These are phyloP conservation scores for Trichoderma gracile DNA, from an alignment of 2,329 filamentous ascomycete species.

Conservation along the genomic window DNA sequence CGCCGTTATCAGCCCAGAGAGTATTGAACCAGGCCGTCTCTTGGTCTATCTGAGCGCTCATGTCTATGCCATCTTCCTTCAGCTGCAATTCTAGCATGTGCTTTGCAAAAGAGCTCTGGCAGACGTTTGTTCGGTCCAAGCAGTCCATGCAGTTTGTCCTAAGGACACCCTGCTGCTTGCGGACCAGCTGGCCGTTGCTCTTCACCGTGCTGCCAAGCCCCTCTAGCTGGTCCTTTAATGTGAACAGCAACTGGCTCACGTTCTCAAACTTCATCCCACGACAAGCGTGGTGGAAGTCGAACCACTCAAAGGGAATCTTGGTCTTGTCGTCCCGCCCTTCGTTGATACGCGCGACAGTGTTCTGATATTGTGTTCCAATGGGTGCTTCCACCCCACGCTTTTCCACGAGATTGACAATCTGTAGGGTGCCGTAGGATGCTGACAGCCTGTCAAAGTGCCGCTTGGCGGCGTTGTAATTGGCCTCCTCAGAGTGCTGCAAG, in stretches of 20 bases:
- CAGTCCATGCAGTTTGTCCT: constrained; percentile 99
- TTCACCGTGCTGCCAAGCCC: constrained; percentile 70
- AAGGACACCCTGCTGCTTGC: constrained; percentile 71
- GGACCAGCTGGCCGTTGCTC: constrained; percentile 44
- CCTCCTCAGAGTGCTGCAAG: constrained; percentile 75
- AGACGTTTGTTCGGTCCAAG: constrained; percentile 91
- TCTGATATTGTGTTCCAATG: constrained; percentile 76
- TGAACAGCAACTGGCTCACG: constrained; percentile 75
- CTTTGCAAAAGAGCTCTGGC: constrained; percentile 86
- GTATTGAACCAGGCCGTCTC: constrained; percentile 92
- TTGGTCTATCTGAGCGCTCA: constrained; percentile 73
- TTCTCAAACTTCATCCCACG: constrained; percentile 98
- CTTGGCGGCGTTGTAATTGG: constrained; percentile 76
- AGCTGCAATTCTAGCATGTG: constrained; percentile 80
- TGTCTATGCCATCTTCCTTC: constrained; percentile 71
- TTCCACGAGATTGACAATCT: constrained; percentile 83
- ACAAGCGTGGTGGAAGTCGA: constrained; percentile 91
- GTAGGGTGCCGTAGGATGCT: constrained; percentile 71
- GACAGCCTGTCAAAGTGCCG: constrained; percentile 74
- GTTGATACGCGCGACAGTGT: constrained; percentile 67
- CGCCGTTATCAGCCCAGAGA: constrained; percentile 96
- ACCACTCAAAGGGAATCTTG: constrained; percentile 77
- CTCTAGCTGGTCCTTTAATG: constrained; percentile 66
- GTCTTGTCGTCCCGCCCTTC: constrained; percentile 52
- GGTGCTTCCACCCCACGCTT: constrained; percentile 80